These are phyloP conservation scores for Aphanocladium album DNA, from an alignment of 2,329 filamentous ascomycete species.

Conservation along the genomic window DNA sequence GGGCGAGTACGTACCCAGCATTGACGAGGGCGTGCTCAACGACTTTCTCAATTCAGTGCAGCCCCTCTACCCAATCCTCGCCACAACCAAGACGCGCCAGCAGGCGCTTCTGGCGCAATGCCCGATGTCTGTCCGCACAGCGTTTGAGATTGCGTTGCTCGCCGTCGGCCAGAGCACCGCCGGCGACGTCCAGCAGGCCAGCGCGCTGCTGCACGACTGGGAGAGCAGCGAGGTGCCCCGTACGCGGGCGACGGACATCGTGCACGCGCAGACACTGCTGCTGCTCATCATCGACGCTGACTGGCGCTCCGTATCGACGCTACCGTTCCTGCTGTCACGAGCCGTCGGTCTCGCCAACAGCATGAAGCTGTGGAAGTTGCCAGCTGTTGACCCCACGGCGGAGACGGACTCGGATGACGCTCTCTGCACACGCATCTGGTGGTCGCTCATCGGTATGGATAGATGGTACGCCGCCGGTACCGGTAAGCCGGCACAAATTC, in stretches of 20 bases:
- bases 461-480: slow-evolving; percentile 68
- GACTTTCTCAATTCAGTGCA: slow-evolving; percentile 61
- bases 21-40: slow-evolving; percentile 42
- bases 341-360: slow-evolving; percentile 62
- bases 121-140: slow-evolving; percentile 52
- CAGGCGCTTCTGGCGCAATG: slow-evolving; percentile 53
- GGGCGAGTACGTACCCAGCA: slow-evolving; percentile 28
- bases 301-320: slow-evolving; percentile 42
- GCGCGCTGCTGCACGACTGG: slow-evolving; percentile 46
- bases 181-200: slow-evolving; percentile 41
- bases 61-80: slow-evolving; percentile 61
- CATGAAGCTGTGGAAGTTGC: slow-evolving; percentile 51
- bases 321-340: slow-evolving; percentile 51
- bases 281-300: slow-evolving; percentile 63
- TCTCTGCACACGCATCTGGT: slow-evolving; percentile 63
- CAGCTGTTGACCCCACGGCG: slow-evolving; percentile 39
- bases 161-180: slow-evolving; percentile 42
- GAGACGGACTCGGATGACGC: slow-evolving; percentile 58
- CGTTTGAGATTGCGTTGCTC: slow-evolving; percentile 59
- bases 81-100: slow-evolving; percentile 51
- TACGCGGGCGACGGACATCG: slow-evolving; percentile 39
- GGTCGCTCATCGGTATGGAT: slow-evolving; percentile 66
- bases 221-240: slow-evolving; percentile 38
- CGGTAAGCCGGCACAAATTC: slow-evolving; percentile 57
- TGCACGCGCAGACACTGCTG: slow-evolving; percentile 63